Conservation (phyloP, 163 green algal genomes). For the Volvox carteri region DNA sequence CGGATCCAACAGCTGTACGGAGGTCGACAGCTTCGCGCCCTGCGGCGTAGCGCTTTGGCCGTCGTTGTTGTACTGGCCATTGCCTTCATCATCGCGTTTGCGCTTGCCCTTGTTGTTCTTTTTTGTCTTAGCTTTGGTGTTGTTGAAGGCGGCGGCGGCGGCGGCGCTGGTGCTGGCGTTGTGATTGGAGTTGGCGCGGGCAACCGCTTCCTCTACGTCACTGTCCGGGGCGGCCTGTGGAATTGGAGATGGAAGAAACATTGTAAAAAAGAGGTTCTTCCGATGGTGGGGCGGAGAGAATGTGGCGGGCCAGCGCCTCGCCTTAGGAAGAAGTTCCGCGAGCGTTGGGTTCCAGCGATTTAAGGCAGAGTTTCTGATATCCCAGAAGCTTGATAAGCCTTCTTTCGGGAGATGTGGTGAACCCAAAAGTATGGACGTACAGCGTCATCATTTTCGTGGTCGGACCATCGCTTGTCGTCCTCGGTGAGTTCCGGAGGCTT, state of each 20-base stretch:
- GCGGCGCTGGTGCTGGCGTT: slow-evolving; percentile 49
- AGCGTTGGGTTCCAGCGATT: too few relatives aligned
- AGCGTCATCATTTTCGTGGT: not conserved
- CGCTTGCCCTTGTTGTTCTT: slow-evolving; percentile 22
- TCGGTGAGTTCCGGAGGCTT: slow-evolving; percentile 68
- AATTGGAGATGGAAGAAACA: too few relatives aligned
- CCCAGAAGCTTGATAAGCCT: too few relatives aligned
- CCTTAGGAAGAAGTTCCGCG: too few relatives aligned
- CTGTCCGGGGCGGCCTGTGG: slow-evolving; percentile 17
- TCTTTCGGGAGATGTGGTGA: too few relatives aligned
- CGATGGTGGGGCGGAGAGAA: too few relatives aligned
- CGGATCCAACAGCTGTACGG: slow-evolving; percentile 43
- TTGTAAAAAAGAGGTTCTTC: too few relatives aligned
- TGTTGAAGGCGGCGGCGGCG: not conserved
- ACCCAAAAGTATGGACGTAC: too few relatives aligned
- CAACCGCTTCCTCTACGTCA: slow-evolving; percentile 57
- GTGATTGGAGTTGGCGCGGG: slow-evolving; percentile 22
- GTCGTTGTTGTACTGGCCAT: not conserved
- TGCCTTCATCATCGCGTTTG: not conserved
- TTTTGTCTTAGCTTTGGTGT: too few relatives aligned
- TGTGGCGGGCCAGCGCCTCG: too few relatives aligned
- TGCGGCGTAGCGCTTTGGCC: not conserved
- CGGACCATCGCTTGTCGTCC: slow-evolving; percentile 68
- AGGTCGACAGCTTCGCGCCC: slow-evolving; percentile 21
- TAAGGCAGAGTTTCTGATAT: too few relatives aligned